Conservation (phyloP, 2,329 filamentous ascomycete genomes). For the Penicillium sp. region DNA sequence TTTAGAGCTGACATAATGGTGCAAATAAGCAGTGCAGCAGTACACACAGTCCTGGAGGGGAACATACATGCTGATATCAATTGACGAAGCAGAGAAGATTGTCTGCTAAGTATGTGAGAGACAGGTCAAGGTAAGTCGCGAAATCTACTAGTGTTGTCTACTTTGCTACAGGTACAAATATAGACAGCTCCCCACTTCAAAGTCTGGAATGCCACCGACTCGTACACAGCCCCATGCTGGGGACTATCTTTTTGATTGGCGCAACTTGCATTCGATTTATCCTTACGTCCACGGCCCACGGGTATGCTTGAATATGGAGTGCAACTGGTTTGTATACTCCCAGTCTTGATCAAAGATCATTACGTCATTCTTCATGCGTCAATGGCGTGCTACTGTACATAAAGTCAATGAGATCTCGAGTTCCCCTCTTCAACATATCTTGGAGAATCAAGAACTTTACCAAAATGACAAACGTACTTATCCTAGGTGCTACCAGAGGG, state of each 20-base stretch:
- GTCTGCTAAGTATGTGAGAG: too few relatives aligned
- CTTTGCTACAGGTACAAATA: too few relatives aligned
- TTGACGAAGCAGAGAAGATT: neutral
- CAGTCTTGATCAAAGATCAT: neutral
- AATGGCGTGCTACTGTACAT: slow-evolving; percentile 6
- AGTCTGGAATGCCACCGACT: neutral
- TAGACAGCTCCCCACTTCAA: neutral
- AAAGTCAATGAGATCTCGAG: neutral
- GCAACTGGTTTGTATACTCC: neutral
- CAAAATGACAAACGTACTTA: slow-evolving; percentile 50
- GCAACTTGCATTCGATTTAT: too few relatives aligned
- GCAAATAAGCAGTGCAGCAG: too few relatives aligned
- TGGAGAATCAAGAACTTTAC: neutral
- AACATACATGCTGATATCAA: neutral
- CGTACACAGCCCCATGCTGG: neutral
- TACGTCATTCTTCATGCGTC: neutral
- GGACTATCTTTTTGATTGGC: neutral
- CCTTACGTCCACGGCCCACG: too few relatives aligned
- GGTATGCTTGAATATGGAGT: too few relatives aligned
- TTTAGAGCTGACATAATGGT: neutral
- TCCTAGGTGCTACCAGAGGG: slow-evolving; percentile 69
- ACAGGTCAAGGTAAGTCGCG: neutral
- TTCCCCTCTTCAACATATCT: neutral
- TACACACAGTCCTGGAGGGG: too few relatives aligned
- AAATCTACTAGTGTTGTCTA: neutral